Evolutionary conservation across 768 basidiomycete genomes (phyloP).

Genomic region (Lyophyllum semitale): DNA sequence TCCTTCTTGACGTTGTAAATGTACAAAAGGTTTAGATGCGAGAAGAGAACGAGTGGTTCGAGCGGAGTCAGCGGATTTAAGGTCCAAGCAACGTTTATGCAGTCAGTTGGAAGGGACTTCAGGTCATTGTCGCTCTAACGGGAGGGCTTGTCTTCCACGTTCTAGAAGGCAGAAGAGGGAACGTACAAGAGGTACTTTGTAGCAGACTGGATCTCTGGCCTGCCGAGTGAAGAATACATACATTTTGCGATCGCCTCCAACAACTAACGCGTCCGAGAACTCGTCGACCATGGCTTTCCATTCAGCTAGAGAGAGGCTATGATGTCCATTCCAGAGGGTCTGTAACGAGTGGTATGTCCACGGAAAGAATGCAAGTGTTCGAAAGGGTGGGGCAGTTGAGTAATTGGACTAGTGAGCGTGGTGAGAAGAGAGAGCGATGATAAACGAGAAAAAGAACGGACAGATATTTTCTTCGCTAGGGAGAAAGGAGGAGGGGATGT

Average conservation of each 20-base stretch:
- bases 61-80: conserved; percentile 42
- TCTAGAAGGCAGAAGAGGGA: background rate
- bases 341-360: conserved; percentile 40
- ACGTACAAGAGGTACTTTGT: conserved; percentile 39
- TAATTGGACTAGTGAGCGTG: conserved; percentile 26
- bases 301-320: conserved; percentile 27
- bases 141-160: background rate
- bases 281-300: conserved; percentile 51
- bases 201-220: conserved; percentile 31
- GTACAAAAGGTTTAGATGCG: conserved; percentile 55
- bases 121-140: conserved; percentile 13
- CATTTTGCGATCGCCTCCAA: conserved; percentile 38
- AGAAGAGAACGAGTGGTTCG: conserved; percentile 63
- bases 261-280: conserved; percentile 54
- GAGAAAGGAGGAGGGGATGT: conserved; percentile 38
- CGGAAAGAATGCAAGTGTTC: conserved; percentile 50
- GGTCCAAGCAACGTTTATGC: conserved; percentile 58
- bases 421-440: conserved; percentile 1
- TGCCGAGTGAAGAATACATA: conserved; percentile 39
- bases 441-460: conserved; percentile 31
- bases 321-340: conserved; percentile 37
- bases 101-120: conserved; percentile 29
- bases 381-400: conserved; percentile 32
- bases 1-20: conserved; percentile 49
- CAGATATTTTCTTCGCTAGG: conserved; percentile 43